Percentiles rank a stretch among this genome's conserved stretches.
phyloP scores from a whole-genome alignment of 2,329 filamentous ascomycete genomes.

The Didymella keratinophila region DNA sequence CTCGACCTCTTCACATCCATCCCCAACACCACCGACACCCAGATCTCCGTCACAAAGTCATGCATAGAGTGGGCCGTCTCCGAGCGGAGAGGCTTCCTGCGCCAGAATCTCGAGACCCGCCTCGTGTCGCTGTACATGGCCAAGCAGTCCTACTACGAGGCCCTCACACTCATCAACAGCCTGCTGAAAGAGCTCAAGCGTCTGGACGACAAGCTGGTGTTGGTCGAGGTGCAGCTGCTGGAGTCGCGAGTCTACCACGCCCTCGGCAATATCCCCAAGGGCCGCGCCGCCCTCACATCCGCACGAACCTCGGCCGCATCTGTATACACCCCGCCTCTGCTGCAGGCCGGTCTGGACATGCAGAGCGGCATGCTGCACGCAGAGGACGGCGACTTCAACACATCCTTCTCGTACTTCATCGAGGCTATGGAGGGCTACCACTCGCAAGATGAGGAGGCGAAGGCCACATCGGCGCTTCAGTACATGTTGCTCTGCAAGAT shows the following conservation, averaged over 20 bases:
- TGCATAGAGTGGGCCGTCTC: constrained; percentile 99
- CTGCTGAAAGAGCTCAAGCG: constrained; percentile 97
- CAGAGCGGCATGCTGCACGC: constrained; percentile 99
- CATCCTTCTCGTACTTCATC: constrained; percentile 98
- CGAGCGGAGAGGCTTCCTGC: constrained; percentile 92
- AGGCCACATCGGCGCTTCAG: constrained; percentile 96
- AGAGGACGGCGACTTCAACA: constrained; percentile 99
- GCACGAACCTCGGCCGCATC: constrained; percentile 94
- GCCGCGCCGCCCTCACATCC: constrained; percentile 90
- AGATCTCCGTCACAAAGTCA: constrained; percentile 95
- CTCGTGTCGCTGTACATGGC: constrained; percentile 94
- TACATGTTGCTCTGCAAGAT: constrained; percentile 99
- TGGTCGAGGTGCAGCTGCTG: constrained; percentile 96
- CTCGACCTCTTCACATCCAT: constrained; percentile 95
- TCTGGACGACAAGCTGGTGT: constrained; percentile 95
- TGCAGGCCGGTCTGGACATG: constrained; percentile 98
- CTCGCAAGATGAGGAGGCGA: constrained; percentile 83
- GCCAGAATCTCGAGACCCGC: constrained; percentile 96
- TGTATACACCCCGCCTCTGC: constrained; percentile 92
- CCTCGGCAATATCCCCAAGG: constrained; percentile 94
- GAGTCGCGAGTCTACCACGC: constrained; percentile 98
- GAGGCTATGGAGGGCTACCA: constrained; percentile 98
- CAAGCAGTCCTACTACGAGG: constrained; percentile 97
- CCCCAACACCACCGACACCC: constrained; percentile 91
- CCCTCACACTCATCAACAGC: constrained; percentile 94